Percentiles rank a stretch among this genome's conserved stretches.
Evolutionary conservation across 768 basidiomycete genomes (phyloP).

Genomic region (Cyclocybe cylindracea): DNA sequence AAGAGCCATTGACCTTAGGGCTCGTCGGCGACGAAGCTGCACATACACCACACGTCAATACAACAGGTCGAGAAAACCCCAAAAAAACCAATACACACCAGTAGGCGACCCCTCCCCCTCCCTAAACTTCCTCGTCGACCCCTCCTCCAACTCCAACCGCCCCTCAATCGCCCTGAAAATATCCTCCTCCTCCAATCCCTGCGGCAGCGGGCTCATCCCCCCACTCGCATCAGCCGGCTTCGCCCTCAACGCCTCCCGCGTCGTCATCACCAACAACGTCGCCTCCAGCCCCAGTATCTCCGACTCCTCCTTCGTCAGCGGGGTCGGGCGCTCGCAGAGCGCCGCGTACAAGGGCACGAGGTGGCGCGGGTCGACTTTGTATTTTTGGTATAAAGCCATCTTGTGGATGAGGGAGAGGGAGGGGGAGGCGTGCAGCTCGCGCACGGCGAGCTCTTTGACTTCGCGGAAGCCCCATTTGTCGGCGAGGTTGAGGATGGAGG

Average conservation of each 20-base stretch:
- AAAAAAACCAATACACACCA: background rate
- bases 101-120: conserved; percentile 2
- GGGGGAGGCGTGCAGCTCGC: conserved; percentile 52
- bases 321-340: conserved; percentile 50
- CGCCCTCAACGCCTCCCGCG: conserved; percentile 49
- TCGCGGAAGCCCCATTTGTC: conserved; percentile 57
- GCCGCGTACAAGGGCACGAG: conserved; percentile 57
- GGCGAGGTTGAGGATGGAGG: conserved; percentile 57
- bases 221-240: conserved; percentile 17
- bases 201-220: conserved; percentile 20
- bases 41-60: background rate
- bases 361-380: conserved; percentile 45
- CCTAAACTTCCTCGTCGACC: conserved; percentile 16
- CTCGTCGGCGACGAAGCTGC: background rate
- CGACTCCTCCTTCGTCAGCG: conserved; percentile 57
- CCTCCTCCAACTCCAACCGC: conserved; percentile 13
- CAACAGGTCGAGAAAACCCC: background rate
- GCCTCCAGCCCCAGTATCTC: conserved; percentile 54
- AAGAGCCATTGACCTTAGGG: background rate
- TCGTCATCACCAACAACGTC: conserved; percentile 45
- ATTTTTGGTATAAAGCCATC: conserved; percentile 56
- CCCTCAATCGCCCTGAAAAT: conserved; percentile 14
- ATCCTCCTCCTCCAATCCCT: conserved; percentile 14
- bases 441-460: conserved; percentile 57
- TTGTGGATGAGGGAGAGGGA: conserved; percentile 42